phyloP scores from a whole-genome alignment of 2,329 filamentous ascomycete species.

The Xylaria hypoxylon region DNA sequence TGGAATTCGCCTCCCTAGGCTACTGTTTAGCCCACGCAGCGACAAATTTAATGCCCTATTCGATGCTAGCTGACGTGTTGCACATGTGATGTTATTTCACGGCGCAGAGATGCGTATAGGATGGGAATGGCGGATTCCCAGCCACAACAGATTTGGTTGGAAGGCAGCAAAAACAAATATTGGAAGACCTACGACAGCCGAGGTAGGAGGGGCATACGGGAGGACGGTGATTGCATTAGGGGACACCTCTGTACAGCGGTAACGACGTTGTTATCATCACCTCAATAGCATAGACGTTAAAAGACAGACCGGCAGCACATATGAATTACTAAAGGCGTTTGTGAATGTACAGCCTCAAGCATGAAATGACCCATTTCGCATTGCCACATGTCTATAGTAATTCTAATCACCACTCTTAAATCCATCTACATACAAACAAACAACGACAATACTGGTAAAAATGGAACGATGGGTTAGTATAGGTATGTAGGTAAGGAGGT shows the following conservation, averaged over 20 bases:
- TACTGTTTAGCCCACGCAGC: constrained; percentile 20
- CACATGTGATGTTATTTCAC: constrained; percentile 28
- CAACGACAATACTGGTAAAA: too few relatives aligned
- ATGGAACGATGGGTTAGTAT: too few relatives aligned
- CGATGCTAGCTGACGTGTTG: constrained; percentile 19
- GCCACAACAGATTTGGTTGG: constrained; percentile 16
- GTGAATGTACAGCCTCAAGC: constrained; percentile 38
- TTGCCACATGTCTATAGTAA: not conserved
- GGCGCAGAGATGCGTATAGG: constrained; percentile 27
- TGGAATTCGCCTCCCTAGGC: constrained; percentile 15
- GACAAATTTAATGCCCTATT: constrained; percentile 23
- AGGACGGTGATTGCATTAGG: constrained; percentile 31
- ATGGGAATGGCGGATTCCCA: constrained; percentile 14
- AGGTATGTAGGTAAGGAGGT: too few relatives aligned
- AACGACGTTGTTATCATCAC: constrained; percentile 37
- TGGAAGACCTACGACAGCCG: constrained; percentile 27
- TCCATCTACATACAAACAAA: too few relatives aligned
- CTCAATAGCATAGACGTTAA: constrained; percentile 48
- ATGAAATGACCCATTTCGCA: constrained; percentile 6
- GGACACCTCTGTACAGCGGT: constrained; percentile 32
- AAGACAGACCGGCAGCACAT: constrained; percentile 43
- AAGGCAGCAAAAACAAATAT: constrained; percentile 28
- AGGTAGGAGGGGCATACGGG: constrained; percentile 37
- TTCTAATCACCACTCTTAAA: not conserved
- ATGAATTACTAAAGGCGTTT: constrained; percentile 40